These are phyloP conservation scores for Myriangium duriaei DNA, from an alignment of 2,329 filamentous ascomycete species.

Conservation along the genomic window DNA sequence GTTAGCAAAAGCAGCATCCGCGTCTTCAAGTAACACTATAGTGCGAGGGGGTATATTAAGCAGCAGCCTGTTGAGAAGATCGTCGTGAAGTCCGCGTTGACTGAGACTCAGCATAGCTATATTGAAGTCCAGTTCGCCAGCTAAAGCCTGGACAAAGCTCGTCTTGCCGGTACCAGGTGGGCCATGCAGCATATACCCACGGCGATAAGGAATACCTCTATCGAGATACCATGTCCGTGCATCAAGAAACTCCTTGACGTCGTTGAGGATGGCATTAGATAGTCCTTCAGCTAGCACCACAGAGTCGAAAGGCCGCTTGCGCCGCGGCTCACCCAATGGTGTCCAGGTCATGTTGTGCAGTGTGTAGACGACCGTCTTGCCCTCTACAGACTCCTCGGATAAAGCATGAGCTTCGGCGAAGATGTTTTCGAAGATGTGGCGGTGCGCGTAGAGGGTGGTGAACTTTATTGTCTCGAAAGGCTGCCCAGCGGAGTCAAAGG, in stretches of 20 bases:
- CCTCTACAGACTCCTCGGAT: slow-evolving; percentile 68
- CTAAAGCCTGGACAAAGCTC: slow-evolving; percentile 89
- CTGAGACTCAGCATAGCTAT: slow-evolving; percentile 88
- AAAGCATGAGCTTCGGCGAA: slow-evolving; percentile 78
- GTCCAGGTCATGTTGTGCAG: slow-evolving; percentile 76
- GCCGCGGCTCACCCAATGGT: slow-evolving; percentile 68
- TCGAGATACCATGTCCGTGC: slow-evolving; percentile 83
- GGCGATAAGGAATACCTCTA: slow-evolving; percentile 83
- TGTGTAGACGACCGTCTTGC: slow-evolving; percentile 86
- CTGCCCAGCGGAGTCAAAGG: slow-evolving; percentile 67
- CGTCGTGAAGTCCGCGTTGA: slow-evolving; percentile 79
- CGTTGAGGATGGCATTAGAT: slow-evolving; percentile 65
- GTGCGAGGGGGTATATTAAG: slow-evolving; percentile 75
- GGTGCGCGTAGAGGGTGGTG: slow-evolving; percentile 80
- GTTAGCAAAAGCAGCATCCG: slow-evolving; percentile 81
- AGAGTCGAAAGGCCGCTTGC: slow-evolving; percentile 76
- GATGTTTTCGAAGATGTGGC: slow-evolving; percentile 78
- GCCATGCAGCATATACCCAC: slow-evolving; percentile 80
- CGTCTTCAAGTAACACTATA: slow-evolving; percentile 75
- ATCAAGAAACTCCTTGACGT: slow-evolving; percentile 69
- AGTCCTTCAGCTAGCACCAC: slow-evolving; percentile 78
- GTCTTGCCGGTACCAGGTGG: slow-evolving; percentile 89
- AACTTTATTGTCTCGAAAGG: slow-evolving; percentile 91
- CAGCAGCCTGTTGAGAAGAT: slow-evolving; percentile 73
- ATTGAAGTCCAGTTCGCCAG: slow-evolving; percentile 82